phyloP scores from a whole-genome alignment of 2,329 filamentous ascomycete species.

The Fusarium paranaense region DNA sequence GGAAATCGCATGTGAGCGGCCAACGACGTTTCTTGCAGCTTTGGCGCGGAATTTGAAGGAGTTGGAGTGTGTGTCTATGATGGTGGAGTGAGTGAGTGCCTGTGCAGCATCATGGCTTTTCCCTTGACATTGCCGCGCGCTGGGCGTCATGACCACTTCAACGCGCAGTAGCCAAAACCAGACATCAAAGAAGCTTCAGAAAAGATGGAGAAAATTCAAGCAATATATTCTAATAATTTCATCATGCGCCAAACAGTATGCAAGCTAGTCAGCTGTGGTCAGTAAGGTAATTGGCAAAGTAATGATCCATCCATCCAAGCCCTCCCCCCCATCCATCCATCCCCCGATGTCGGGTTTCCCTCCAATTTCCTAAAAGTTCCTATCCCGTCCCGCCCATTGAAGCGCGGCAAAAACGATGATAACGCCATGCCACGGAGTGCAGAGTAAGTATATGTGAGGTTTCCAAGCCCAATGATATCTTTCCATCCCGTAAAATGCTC shows the following conservation, averaged over 20 bases:
- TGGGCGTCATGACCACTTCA: neutral
- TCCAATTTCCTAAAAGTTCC: neutral
- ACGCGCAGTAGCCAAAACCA: neutral
- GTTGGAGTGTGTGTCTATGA: neutral
- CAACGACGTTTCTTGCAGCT: constrained; percentile 3
- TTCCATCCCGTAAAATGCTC: constrained; percentile 35
- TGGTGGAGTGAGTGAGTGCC: neutral
- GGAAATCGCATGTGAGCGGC: constrained; percentile 1
- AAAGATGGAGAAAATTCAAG: neutral
- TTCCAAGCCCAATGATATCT: constrained; percentile 35
- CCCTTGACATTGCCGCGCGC: neutral
- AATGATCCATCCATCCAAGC: neutral
- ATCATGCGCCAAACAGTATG: constrained; percentile 43
- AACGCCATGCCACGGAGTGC: constrained; percentile 36
- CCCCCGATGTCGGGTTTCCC: constrained; percentile 1
- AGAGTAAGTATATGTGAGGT: constrained; percentile 13
- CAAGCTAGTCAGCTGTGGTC: constrained; percentile 29
- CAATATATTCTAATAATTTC: constrained; percentile 29
- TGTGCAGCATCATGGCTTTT: neutral
- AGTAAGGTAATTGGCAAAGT: constrained; percentile 11
- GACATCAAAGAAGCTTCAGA: no score
- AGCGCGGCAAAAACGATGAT: constrained; percentile 15
- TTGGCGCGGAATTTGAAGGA: neutral
- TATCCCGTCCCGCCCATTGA: constrained; percentile 14
- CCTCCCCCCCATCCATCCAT: neutral